Conservation (phyloP, 2,329 filamentous ascomycete genomes). For the Phialophora macrospora region DNA sequence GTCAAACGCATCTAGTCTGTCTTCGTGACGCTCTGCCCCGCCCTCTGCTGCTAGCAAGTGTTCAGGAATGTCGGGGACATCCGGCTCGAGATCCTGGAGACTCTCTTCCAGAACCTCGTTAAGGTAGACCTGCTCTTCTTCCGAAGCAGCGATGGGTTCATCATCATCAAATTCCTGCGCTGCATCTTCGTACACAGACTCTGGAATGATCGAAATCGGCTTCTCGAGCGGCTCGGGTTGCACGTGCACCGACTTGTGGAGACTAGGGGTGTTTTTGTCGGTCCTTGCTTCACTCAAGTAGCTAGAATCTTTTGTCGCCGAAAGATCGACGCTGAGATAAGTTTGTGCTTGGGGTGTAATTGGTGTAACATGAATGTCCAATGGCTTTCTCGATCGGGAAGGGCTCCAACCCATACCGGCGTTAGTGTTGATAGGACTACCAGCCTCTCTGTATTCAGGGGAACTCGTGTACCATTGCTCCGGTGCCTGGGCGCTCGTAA, state of each 20-base stretch:
- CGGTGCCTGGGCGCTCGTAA: conserved; percentile 67
- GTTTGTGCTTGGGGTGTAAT: conserved; percentile 35
- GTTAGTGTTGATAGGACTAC: conserved; percentile 45
- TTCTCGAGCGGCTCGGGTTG: conserved; percentile 31
- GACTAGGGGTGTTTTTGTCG: conserved; percentile 37
- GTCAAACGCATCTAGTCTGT: conserved; percentile 92
- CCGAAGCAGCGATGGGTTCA: conserved; percentile 39
- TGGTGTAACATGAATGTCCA: conserved; percentile 30
- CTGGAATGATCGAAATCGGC: conserved; percentile 35
- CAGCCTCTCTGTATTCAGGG: conserved; percentile 45
- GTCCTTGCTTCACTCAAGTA: conserved; percentile 36
- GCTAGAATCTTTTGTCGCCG: conserved; percentile 32
- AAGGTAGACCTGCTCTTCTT: conserved; percentile 58
- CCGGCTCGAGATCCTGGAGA: conserved; percentile 45
- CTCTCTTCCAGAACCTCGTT: conserved; percentile 51
- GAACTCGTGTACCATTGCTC: conserved; percentile 60
- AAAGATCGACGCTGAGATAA: conserved; percentile 29
- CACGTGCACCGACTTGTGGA: conserved; percentile 36
- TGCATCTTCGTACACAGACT: conserved; percentile 52
- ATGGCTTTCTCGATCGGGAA: conserved; percentile 13
- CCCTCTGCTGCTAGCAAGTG: conserved; percentile 42
- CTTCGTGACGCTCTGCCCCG: conserved; percentile 79
- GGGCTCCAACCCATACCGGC: conserved; percentile 45
- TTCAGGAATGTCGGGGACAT: conserved; percentile 43
- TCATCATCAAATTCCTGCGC: conserved; percentile 48